A percentile compares a stretch with the other conserved stretches of the same genome.
Evolutionary conservation across 108 stramenopile genomes (phyloP).

Genomic region (Cyclotella atomus): DNA sequence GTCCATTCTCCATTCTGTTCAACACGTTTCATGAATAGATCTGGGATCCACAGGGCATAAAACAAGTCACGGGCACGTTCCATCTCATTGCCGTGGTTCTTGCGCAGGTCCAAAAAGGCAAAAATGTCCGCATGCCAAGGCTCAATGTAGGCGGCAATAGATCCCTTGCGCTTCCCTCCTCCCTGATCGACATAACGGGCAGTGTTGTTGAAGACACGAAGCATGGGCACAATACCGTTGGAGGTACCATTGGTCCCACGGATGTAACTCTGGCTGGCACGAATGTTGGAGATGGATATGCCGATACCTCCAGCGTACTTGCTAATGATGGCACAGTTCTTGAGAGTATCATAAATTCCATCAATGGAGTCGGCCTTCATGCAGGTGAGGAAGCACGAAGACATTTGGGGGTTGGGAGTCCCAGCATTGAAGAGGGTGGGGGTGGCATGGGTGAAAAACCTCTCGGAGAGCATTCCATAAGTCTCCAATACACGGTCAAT

Average conservation of each 20-base stretch:
- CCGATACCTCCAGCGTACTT: slow-evolving; percentile 99
- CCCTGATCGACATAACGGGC: slow-evolving; percentile 99
- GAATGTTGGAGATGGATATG: slow-evolving; percentile 93
- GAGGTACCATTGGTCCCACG: slow-evolving; percentile 97
- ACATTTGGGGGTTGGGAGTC: slow-evolving; percentile 97
- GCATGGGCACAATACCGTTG: slow-evolving; percentile 99
- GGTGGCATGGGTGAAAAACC: slow-evolving; percentile 99
- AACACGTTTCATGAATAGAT: slow-evolving; percentile 99
- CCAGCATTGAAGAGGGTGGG: slow-evolving; percentile 99
- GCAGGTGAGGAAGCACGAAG: slow-evolving; percentile 94
- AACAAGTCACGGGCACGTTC: slow-evolving; percentile 97
- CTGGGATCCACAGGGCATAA: slow-evolving; percentile 99
- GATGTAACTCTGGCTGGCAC: slow-evolving; percentile 94
- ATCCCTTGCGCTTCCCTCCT: slow-evolving; percentile 98
- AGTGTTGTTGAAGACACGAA: slow-evolving; percentile 99
- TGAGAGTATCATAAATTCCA: slow-evolving; percentile 99
- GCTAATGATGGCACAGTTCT: slow-evolving; percentile 98
- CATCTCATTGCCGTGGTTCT: slow-evolving; percentile 99
- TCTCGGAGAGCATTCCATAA: slow-evolving; percentile 91
- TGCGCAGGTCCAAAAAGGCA: slow-evolving; percentile 94
- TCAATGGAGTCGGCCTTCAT: slow-evolving; percentile 99
- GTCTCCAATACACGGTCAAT: slow-evolving; percentile 92
- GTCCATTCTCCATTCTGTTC: slow-evolving; percentile 93
- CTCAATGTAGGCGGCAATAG: slow-evolving; percentile 98
- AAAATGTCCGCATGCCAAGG: slow-evolving; percentile 99